These are phyloP conservation scores for Penicillium simplicissimum DNA, from an alignment of 495 filamentous ascomycete genomes.

Conservation along the genomic window DNA sequence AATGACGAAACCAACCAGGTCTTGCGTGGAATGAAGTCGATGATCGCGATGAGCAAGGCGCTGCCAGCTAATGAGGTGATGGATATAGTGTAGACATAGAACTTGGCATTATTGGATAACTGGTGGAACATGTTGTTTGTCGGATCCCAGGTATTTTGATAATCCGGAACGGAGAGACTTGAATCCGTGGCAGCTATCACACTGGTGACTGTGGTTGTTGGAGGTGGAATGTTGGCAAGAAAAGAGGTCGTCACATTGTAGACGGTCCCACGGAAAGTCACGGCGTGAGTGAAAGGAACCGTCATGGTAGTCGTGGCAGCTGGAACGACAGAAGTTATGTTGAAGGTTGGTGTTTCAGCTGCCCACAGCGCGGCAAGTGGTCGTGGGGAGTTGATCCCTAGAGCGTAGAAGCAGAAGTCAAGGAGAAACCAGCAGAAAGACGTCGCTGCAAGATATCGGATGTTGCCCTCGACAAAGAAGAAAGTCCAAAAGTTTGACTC, in stretches of 20 bases:
- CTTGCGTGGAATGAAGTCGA: conserved; percentile 17
- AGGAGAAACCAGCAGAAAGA: conserved; percentile 40
- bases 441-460: conserved; percentile 39
- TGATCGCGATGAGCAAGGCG: conserved; percentile 14
- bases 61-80: conserved; percentile 25
- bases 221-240: conserved; percentile 21
- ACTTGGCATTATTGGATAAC: conserved; percentile 23
- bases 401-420: conserved; percentile 46
- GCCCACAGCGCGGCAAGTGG: conserved; percentile 12
- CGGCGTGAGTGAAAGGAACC: neutral
- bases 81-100: conserved; percentile 32
- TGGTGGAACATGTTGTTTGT: conserved; percentile 23
- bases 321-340: neutral
- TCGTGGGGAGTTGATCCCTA: conserved; percentile 40
- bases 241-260: conserved; percentile 17
- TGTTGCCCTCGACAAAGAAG: conserved; percentile 34
- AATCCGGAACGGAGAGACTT: conserved; percentile 11
- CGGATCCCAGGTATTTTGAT: conserved; percentile 9
- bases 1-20: conserved; percentile 4
- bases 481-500: conserved; percentile 26
- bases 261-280: neutral
- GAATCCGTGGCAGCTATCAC: conserved; percentile 8
- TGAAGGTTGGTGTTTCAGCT: neutral
- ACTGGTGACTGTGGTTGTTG: conserved; percentile 7
- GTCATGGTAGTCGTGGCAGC: conserved; percentile 8